A percentile compares a stretch with the other conserved stretches of the same genome.
phyloP scores from a whole-genome alignment of 2,329 filamentous ascomycete species.

The Rasamsonia emersonii region DNA sequence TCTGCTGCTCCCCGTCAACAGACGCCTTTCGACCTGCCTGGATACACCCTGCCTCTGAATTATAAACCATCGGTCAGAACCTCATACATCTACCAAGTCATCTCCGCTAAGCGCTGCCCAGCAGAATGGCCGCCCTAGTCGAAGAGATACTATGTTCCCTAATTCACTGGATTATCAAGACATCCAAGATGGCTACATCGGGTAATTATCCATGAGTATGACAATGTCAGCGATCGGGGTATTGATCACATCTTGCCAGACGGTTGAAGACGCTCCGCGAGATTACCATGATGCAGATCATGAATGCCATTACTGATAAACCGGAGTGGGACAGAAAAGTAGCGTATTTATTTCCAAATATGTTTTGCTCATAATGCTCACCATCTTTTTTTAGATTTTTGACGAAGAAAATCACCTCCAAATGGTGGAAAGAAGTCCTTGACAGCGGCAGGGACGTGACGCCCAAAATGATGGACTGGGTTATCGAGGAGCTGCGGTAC shows the following conservation, averaged over 20 bases:
- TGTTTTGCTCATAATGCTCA: not conserved
- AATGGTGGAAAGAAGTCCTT: constrained; percentile 24
- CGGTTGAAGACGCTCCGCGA: constrained; percentile 25
- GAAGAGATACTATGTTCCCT: constrained; percentile 15
- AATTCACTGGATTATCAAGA: constrained; percentile 22
- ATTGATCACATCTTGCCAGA: constrained; percentile 11
- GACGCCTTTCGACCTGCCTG: not conserved
- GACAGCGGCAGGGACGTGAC: constrained; percentile 20
- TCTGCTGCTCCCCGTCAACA: too few relatives aligned
- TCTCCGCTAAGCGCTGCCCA: not conserved
- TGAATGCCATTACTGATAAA: constrained; percentile 32
- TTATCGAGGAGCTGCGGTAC: constrained; percentile 41
- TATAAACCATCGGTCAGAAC: constrained; percentile 1
- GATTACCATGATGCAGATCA: constrained; percentile 28
- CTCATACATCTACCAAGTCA: not conserved
- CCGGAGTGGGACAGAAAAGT: constrained; percentile 4
- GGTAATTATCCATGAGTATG: constrained; percentile 10
- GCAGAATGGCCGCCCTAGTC: not conserved
- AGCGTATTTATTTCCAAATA: not conserved
- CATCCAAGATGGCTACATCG: constrained; percentile 17
- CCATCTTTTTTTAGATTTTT: constrained; percentile 16
- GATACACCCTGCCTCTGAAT: not conserved
- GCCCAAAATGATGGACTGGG: constrained; percentile 28
- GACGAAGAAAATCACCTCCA: constrained; percentile 19
- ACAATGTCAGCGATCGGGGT: not conserved